Evolutionary conservation across 768 basidiomycete genomes (phyloP).

Genomic region (Polyporus arcularius): DNA sequence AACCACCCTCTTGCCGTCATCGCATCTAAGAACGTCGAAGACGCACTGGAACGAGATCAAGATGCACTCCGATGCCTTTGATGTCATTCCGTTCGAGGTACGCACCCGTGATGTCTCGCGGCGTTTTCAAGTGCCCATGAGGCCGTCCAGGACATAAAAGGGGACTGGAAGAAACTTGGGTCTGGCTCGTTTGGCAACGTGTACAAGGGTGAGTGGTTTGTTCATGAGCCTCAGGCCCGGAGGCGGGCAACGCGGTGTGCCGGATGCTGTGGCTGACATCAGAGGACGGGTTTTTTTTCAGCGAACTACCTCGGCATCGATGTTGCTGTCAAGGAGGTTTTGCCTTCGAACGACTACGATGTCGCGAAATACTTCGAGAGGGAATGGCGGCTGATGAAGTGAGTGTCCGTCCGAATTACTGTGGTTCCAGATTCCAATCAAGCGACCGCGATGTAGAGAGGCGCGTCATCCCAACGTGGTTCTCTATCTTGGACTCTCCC

Average conservation of each 20-base stretch:
- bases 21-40: no score
- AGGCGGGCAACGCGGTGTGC: neutral
- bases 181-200: conserved; percentile 94
- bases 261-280: conserved; percentile 1
- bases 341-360: conserved; percentile 89
- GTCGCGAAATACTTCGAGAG: conserved; percentile 97
- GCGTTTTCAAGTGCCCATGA: conserved; percentile 10
- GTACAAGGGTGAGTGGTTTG: conserved; percentile 65
- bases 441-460: conserved; percentile 47
- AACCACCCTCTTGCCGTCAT: neutral
- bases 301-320: conserved; percentile 93
- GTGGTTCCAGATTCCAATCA: neutral
- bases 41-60: conserved; percentile 7
- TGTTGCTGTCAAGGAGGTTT: conserved; percentile 94
- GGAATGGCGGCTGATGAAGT: conserved; percentile 98
- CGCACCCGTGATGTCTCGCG: conserved; percentile 23
- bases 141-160: conserved; percentile 71
- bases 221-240: conserved; percentile 28
- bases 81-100: conserved; percentile 86
- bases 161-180: conserved; percentile 86
- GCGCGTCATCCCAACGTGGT: conserved; percentile 92
- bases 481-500: conserved; percentile 87
- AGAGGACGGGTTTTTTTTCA: conserved; percentile 33
- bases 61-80: conserved; percentile 69
- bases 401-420: conserved; percentile 17